These are phyloP conservation scores for Sclerotinia borealis DNA, from an alignment of 2,329 filamentous ascomycete species.

Conservation along the genomic window DNA sequence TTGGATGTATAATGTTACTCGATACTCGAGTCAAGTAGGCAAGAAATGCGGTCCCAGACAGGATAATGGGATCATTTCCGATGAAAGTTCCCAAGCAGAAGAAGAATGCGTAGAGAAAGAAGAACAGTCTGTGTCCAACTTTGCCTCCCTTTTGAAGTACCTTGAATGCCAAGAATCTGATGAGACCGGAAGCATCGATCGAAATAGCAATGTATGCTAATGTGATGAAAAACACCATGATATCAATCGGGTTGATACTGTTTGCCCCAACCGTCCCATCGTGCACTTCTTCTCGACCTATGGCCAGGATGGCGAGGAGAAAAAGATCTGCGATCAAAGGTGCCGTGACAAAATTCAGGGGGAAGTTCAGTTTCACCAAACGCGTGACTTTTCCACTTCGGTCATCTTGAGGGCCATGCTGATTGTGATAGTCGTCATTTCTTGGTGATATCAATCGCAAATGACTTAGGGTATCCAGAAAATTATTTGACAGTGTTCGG, in stretches of 20 bases:
- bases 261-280: slow-evolving; percentile 61
- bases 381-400: slow-evolving; percentile 31
- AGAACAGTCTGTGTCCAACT: slow-evolving; percentile 61
- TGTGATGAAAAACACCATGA: slow-evolving; percentile 70
- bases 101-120: slow-evolving; percentile 70
- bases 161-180: slow-evolving; percentile 64
- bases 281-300: slow-evolving; percentile 59
- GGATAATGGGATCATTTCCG: slow-evolving; percentile 69
- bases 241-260: slow-evolving; percentile 63
- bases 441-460: slow-evolving; percentile 49
- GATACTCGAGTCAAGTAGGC: slow-evolving; percentile 73
- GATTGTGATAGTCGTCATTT: slow-evolving; percentile 23
- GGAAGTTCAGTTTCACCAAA: slow-evolving; percentile 50
- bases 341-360: slow-evolving; percentile 65
- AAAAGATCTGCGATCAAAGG: slow-evolving; percentile 67
- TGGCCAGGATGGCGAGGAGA: slow-evolving; percentile 61
- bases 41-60: slow-evolving; percentile 68
- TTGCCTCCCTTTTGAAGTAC: slow-evolving; percentile 62
- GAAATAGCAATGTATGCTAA: slow-evolving; percentile 72
- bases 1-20: slow-evolving; percentile 63
- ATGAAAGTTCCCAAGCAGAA: slow-evolving; percentile 61
- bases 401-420: slow-evolving; percentile 23
- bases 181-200: slow-evolving; percentile 68
- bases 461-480: slow-evolving; percentile 39
- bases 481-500: slow-evolving; percentile 39